Percentiles rank a stretch among this genome's conserved stretches.
Evolutionary conservation across 1,284 basidiomycete species (phyloP).

Genomic region (Irpex sp.): DNA sequence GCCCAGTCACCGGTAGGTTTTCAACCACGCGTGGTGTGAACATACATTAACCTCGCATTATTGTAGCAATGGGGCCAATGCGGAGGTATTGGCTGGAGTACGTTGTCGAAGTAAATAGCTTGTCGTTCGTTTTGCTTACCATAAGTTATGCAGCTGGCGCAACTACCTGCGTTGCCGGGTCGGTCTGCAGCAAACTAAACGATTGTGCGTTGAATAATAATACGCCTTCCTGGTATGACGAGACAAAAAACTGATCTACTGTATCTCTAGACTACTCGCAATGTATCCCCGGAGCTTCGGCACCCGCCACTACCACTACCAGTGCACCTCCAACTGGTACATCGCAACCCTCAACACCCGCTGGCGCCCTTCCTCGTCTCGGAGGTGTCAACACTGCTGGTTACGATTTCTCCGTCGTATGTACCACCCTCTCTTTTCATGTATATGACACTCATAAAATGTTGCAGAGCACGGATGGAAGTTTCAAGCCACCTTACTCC

Average conservation of each 20-base stretch:
- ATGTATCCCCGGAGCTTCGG: conserved; percentile 27
- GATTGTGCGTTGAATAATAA: conserved; percentile 18
- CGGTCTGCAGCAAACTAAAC: conserved; percentile 27
- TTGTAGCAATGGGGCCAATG: conserved; percentile 21
- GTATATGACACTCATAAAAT: background rate
- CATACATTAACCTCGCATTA: background rate
- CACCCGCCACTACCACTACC: conserved; percentile 16
- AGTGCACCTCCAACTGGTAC: background rate
- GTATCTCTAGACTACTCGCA: conserved; percentile 30
- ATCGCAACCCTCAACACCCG: conserved; percentile 1
- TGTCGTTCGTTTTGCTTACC: background rate
- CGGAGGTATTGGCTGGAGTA: conserved; percentile 20
- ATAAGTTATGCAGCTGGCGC: conserved; percentile 5
- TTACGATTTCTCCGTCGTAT: conserved; percentile 32
- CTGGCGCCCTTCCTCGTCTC: conserved; percentile 29
- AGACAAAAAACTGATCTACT: background rate
- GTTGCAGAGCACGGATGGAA: conserved; percentile 36
- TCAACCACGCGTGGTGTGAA: background rate
- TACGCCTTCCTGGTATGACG: background rate
- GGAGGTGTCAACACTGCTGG: conserved; percentile 41
- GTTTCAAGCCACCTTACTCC: conserved; percentile 35
- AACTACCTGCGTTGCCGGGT: conserved; percentile 26
- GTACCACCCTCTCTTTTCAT: conserved; percentile 7
- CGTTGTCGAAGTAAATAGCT: background rate
- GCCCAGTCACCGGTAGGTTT: conserved; percentile 19